Evolutionary conservation across 805 yeast species (phyloP), one percentile per base, ranked within the genome.

Genomic region (Naumovozyma baii): DNA sequence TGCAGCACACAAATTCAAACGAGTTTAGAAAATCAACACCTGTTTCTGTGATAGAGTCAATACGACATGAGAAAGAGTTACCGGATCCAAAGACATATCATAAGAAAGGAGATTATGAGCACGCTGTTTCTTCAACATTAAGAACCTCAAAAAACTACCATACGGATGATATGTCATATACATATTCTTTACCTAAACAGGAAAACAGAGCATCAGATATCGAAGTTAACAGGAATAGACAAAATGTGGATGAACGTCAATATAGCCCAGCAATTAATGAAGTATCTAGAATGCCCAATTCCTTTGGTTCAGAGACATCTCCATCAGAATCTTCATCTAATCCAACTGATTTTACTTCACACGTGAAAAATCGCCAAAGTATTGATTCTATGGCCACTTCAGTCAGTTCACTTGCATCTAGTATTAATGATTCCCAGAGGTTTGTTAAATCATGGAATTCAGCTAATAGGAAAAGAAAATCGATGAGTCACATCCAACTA

Each of bases 391-490:
- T 57, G 54, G 43, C 55, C 3, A 59, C 64, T 1, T 58, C 63
- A 1, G 57, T 59, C 5, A 53, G 59, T 22, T 58, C 64, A 5
- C 47, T 55, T 47, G 60, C 54, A 3, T 51, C 54, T 31, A 55
- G 54, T 42, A 57, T 59, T 16, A 61, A 52, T 37, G 64, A 59
- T 17, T 55, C 56, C 2, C 59, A 57, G 38, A 48, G 62, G 22
- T 57, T 57, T 46, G 61, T 59, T 4, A 57, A 58, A 40, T 59
- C 64, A 4, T 59, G 64, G 64, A 59, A 59, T 36, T 58, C 62
- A 3, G 47, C 52, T 7, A 54, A 56, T 39, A 53, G 63, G 42
- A 55, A 55, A 37, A 40, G 62, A 15, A 59, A 57, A 43, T 59
- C 61, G 3, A 44, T 55, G 43, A 50, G 49, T 37, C 46, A 52